Evolutionary conservation across 148 eudicot species (phyloP), one percentile per base, ranked within the genome.

Genomic region (Arctostaphylos glauca): DNA sequence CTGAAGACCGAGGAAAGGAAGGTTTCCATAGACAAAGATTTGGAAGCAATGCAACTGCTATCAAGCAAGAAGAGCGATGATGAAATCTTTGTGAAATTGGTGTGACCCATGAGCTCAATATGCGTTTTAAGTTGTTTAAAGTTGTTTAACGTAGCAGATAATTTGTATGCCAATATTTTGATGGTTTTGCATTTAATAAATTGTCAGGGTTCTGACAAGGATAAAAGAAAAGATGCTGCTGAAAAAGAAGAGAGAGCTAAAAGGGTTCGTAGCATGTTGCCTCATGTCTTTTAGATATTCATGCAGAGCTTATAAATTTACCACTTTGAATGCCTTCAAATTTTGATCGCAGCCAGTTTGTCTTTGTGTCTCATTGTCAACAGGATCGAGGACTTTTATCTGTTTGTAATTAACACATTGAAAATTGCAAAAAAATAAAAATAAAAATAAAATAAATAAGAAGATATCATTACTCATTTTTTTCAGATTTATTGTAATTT

Each of bases 1-100:
- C 67, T 88, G 72, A 95, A 91, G 82, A 83, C 87, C 31, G 93
- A 90, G 84, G 97, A 92, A 79, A 93, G 98, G 90, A 95, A 92
- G 86, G 93, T 94, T 38, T 85, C 86, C 67, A 66, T 85, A 44
- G 88, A 90, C 87, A 92, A 92, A 86, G 95, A 85, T 14, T 87
- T 94, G 72, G 88, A 87, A 79, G 86, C 91, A 5, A 94, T 93
- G 97, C 93, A 92, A 70, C 64, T 89, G 83, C 90, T 93, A 60
- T 84, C 95, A 67, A 93, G 88, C 86, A 93, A 92, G 89, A 92
- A 91, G 88, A 81, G 78, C 48, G 85, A 85, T 48, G 91, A 91
- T 70, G 94, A 91, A 8, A 84, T 92, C 49, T 94, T 90, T 85
- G 80, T 92, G 47, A 94, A 91, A 80, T 83, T 94, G 95, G 97